A percentile compares a stretch with the other conserved stretches of the same genome.
phyloP scores from a whole-genome alignment of 2,329 filamentous ascomycete genomes.

The Emergomyces orientalis region DNA sequence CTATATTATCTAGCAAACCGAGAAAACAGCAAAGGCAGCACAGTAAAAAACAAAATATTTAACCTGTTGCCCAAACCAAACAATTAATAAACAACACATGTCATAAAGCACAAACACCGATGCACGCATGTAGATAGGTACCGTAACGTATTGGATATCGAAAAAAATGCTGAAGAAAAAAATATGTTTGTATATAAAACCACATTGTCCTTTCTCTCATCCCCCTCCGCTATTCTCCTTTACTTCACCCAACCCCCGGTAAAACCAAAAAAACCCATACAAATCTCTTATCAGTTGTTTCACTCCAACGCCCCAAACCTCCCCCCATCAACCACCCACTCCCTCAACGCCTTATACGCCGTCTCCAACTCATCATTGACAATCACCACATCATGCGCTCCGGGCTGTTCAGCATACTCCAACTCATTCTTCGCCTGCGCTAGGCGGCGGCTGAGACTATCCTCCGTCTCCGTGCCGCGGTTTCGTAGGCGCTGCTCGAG shows the following conservation, averaged over 20 bases:
- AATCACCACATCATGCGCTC: slow-evolving; percentile 56
- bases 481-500: slow-evolving; percentile 67
- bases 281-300: not conserved
- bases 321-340: slow-evolving; percentile 40
- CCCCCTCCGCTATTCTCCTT: too few relatives aligned
- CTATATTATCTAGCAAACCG: not conserved
- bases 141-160: not conserved
- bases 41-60: too few relatives aligned
- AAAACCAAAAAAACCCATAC: too few relatives aligned
- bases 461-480: slow-evolving; percentile 69
- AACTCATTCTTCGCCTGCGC: slow-evolving; percentile 65
- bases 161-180: not conserved
- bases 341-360: slow-evolving; percentile 46
- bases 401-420: slow-evolving; percentile 58
- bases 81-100: not conserved
- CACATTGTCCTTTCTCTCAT: not conserved
- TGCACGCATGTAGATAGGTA: not conserved
- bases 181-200: not conserved
- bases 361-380: slow-evolving; percentile 57
- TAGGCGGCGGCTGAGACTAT: slow-evolving; percentile 59
- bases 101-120: not conserved
- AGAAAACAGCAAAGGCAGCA: not conserved
- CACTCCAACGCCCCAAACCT: slow-evolving; percentile 22
- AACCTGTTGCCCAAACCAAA: too few relatives aligned
- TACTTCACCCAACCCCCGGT: too few relatives aligned